Percentiles rank a stretch among this genome's conserved stretches.
Conservation (phyloP, 495 filamentous ascomycete genomes). For the Podospora sp. region DNA sequence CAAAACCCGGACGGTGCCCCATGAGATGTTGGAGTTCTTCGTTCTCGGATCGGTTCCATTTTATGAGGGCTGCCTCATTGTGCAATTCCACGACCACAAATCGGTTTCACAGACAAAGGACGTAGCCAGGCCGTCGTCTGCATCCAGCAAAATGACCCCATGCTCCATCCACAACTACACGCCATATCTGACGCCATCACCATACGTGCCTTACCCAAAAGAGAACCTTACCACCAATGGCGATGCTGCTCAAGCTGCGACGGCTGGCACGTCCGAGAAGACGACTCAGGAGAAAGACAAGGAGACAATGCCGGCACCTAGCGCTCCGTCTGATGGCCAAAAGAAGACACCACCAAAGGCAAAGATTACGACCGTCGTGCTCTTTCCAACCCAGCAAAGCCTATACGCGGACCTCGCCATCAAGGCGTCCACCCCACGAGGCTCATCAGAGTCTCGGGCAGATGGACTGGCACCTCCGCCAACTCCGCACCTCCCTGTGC, state of each 20-base stretch:
- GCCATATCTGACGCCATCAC: conserved; percentile 81
- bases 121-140: conserved; percentile 55
- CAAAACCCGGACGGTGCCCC: conserved; percentile 49
- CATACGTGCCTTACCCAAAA: conserved; percentile 78
- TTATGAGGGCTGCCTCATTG: conserved; percentile 95
- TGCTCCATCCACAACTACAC: conserved; percentile 93
- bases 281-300: conserved; percentile 41
- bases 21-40: conserved; percentile 61
- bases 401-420: conserved; percentile 73
- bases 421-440: conserved; percentile 68
- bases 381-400: conserved; percentile 80
- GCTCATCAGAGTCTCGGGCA: conserved; percentile 46
- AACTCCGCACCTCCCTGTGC: conserved; percentile 64
- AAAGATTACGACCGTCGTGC: conserved; percentile 73
- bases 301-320: conserved; percentile 57
- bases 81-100: conserved; percentile 84
- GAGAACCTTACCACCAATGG: conserved; percentile 48
- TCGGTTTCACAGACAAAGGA: conserved; percentile 62
- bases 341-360: conserved; percentile 53
- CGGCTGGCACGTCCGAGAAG: conserved; percentile 32
- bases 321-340: conserved; percentile 46
- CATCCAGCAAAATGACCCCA: conserved; percentile 61
- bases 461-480: conserved; percentile 62
- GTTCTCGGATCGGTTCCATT: conserved; percentile 70
- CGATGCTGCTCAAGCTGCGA: conserved; percentile 23